Base-by-base conservation (phyloP, 169 alveolate species). In the Theileria parva region DNA sequence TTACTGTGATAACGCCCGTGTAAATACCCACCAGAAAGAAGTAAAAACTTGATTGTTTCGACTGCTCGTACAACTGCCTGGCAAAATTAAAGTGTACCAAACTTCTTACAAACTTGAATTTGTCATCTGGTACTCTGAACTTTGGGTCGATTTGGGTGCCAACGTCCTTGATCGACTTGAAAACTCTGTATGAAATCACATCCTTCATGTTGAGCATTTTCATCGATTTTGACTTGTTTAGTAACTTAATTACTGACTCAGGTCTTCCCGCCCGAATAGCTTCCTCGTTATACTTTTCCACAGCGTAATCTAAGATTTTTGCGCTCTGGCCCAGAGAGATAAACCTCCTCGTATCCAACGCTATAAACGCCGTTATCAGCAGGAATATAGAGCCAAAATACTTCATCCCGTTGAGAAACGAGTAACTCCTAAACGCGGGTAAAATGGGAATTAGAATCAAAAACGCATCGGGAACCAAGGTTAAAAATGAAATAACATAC, bases 391-490 rank as follows among this genome's bases (percentile, higher is more conserved):
- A 51, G n/a, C 48, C 37, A 9, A 71, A 67, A 27, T 67, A 51
- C 78, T 79, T 79, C 67, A 79, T 28, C 0, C 75, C 50, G 59
- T 79, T 70, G 12, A 79, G 71, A 7, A 79, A 44, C n/a, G 61
- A 57, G 32, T 71, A 68, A 27, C 64, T 25, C 3, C 87, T 21
- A 23, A 79, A 75, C 11, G 87, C 76, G 1, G 73, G 87, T 13
- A 79, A 27, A 50, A 57, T 61, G 6, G 74, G 19, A 11, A 79
- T 67, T 17, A 79, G 34, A n/a, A 79, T 37, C 53, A 79, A 75
- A 50, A 68, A 79, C 15, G 87, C 71, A 55, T 79, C 87, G 6
- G 87, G 87, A 57, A 79, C 80, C 68, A 79, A 75, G n/a, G 87
- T 67, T 21, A 59, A 74, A 11, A 73, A 34, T 50, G 73, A 67